Base-by-base conservation (phyloP, 441 rosid species). In the Raphanus hybrid region DNA sequence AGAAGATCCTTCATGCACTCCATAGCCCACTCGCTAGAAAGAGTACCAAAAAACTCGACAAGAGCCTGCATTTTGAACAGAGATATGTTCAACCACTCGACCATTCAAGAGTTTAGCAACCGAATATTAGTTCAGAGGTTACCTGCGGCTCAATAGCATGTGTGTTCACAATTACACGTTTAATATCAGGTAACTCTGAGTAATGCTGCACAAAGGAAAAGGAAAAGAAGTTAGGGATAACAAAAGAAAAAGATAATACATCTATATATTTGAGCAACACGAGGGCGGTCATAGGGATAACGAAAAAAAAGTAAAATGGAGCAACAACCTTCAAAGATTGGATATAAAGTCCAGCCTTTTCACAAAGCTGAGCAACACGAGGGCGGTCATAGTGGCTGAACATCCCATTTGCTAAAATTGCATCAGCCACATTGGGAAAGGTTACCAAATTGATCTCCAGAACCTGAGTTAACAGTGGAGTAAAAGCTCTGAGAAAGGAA, bases 111-210 rank as follows among this genome's bases (percentile, higher is more conserved):
- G 57, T 67, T 62, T 14, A 69, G 41, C 72, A 78, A 45, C 48
- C 61, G 14, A 75, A 35, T 34, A 20, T 76, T 69, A 70, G 69
- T 78, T 3, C 5, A 29, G 5, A 29, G 34, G 34, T 29, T 71
- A 92, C 99, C 97, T 93, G 99, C 7, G 97, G 99, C 85, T 95
- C 99, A 68, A 95, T 95, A n/a, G 95, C 99, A 87, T 95, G 99
- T 41, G 99, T 95, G 81, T 95, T 92, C 82, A 95, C 98, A 67
- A 95, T 95, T 50, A 95, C 96, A 86, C 97, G 99, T 79, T 95
- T 95, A 71, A 95, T 90, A 86, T 95, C 99, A 4, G 98, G 95
- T 76, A 95, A 81, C 87, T 95, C 99, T 0, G 97, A 69, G 79
- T 95, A 95, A 81, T 95, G 99, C 99, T 95, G 96, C 93, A 85